Conservation (phyloP, 163 green algal species). For the Scenedesmus sp. region DNA sequence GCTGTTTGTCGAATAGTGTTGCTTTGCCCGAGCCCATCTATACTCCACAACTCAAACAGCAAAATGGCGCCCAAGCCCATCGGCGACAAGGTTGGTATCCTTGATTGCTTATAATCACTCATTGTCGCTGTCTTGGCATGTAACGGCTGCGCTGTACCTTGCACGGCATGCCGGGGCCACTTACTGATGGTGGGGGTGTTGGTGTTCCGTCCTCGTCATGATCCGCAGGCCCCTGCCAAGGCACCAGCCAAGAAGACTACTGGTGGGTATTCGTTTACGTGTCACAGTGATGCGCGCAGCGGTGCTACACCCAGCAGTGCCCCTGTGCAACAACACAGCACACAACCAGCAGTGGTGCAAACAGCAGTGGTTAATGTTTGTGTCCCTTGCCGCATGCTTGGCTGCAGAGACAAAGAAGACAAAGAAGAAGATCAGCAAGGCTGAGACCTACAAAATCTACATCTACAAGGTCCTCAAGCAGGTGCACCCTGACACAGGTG, state of each 20-base stretch:
- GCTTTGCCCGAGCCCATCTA: not conserved
- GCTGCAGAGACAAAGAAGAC: conserved; percentile 35
- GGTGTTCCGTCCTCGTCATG: not conserved
- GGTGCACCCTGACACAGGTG: conserved; percentile 87
- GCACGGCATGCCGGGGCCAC: not conserved
- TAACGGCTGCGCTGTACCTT: not conserved
- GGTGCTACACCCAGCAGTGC: not conserved
- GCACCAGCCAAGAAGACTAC: conserved; percentile 39
- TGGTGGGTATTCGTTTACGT: not conserved
- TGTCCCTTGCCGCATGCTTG: not conserved
- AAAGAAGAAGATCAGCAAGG: conserved; percentile 47
- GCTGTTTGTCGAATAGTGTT: not conserved
- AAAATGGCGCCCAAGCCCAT: conserved; percentile 1
- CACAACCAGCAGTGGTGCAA: not conserved
- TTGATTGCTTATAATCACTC: not conserved
- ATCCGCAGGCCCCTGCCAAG: conserved; percentile 20
- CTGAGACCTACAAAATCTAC: conserved; percentile 81
- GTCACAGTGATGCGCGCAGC: not conserved
- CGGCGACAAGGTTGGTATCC: not conserved
- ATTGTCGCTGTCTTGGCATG: not conserved
- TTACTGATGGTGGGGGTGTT: not conserved
- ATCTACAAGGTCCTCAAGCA: conserved; percentile 93
- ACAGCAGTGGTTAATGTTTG: not conserved
- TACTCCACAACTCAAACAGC: not conserved
- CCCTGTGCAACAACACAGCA: conserved; percentile 7